Evolutionary conservation across 805 yeast genomes (phyloP).

Genomic region (Debaryomyces prosopidis): DNA sequence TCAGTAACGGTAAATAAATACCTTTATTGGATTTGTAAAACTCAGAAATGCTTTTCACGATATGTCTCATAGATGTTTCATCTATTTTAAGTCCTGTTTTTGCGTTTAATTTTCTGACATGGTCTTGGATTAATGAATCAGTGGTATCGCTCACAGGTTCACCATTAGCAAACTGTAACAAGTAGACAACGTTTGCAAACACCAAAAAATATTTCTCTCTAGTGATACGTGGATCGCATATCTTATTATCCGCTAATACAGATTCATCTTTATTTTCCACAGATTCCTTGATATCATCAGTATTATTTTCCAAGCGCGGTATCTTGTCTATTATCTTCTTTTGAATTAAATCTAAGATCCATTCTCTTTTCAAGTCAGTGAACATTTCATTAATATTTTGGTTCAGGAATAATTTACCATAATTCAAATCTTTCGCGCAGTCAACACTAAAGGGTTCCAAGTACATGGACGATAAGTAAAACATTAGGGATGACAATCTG

Average conservation of each 20-base stretch:
- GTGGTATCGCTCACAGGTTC: background rate
- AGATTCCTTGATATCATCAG: background rate
- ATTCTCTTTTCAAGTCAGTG: constrained; percentile 27
- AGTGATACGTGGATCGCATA: background rate
- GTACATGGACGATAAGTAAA: constrained; percentile 13
- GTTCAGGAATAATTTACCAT: constrained; percentile 23
- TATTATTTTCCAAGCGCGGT: background rate
- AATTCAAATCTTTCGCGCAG: constrained; percentile 5
- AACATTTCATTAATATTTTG: constrained; percentile 16
- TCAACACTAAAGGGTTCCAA: constrained; percentile 7
- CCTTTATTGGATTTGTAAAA: constrained; percentile 28
- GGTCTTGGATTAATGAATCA: constrained; percentile 7
- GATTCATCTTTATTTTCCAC: background rate
- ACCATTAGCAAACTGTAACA: constrained; percentile 13
- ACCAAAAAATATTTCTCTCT: constrained; percentile 3
- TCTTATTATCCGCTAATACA: background rate
- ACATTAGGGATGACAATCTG: constrained; percentile 18
- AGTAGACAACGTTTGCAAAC: constrained; percentile 23
- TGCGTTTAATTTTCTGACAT: constrained; percentile 3
- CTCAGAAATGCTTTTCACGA: constrained; percentile 22
- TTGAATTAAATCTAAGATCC: constrained; percentile 22
- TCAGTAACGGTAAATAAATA: constrained; percentile 26
- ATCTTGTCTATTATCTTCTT: constrained; percentile 4
- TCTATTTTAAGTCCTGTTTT: constrained; percentile 5
- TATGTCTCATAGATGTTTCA: constrained; percentile 16